phyloP scores from a whole-genome alignment of 169 alveolate species.

The Plasmodium relictum region DNA sequence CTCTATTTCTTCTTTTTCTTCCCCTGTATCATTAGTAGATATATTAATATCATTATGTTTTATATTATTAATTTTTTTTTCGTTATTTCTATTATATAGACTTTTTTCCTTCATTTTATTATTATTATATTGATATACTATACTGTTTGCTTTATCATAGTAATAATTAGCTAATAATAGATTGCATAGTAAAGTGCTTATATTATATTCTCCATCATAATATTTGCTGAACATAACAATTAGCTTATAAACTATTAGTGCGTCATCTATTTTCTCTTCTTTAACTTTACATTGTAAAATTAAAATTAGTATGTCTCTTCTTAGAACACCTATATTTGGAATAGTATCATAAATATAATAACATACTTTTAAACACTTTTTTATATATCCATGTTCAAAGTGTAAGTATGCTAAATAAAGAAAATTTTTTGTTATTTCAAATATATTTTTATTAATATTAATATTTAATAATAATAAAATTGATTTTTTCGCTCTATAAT shows the following conservation, averaged over 20 bases:
- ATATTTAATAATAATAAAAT: slow-evolving; percentile 53
- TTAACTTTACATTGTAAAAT: slow-evolving; percentile 68
- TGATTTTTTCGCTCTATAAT: slow-evolving; percentile 56
- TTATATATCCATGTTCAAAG: slow-evolving; percentile 74
- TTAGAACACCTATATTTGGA: slow-evolving; percentile 50
- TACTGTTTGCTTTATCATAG: slow-evolving; percentile 40
- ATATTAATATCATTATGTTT: not conserved
- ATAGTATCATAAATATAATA: slow-evolving; percentile 55
- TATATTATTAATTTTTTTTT: not conserved
- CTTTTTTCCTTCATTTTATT: not conserved
- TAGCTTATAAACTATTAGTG: slow-evolving; percentile 55
- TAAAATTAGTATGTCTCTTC: slow-evolving; percentile 63
- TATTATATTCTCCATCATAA: slow-evolving; percentile 53
- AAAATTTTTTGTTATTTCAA: slow-evolving; percentile 52
- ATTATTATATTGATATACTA: not conserved
- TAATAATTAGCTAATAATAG: slow-evolving; percentile 45
- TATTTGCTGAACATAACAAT: slow-evolving; percentile 24
- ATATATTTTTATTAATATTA: slow-evolving; percentile 41
- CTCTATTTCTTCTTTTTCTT: not conserved
- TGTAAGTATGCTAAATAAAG: slow-evolving; percentile 66
- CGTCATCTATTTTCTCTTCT: slow-evolving; percentile 61
- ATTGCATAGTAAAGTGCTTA: slow-evolving; percentile 29
- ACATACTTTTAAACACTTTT: slow-evolving; percentile 57
- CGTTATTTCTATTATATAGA: not conserved
- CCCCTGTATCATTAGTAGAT: not conserved